phyloP scores from a whole-genome alignment of 352 stramenopile species.

The Phytophthora melonis region DNA sequence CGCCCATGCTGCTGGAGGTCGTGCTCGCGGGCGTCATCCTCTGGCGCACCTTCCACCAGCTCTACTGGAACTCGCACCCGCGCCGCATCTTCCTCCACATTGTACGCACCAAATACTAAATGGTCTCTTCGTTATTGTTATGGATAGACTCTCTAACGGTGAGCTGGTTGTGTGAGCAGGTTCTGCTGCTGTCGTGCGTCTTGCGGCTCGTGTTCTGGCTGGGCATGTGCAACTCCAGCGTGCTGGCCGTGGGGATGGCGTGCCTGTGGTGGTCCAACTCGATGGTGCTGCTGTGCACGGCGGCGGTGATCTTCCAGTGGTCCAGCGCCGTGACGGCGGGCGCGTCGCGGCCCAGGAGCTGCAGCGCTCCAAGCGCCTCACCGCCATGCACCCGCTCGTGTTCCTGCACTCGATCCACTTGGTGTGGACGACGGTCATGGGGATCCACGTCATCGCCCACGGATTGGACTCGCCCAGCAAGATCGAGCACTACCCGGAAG shows the following conservation, averaged over 20 bases:
- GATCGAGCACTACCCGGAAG: constrained; percentile 36
- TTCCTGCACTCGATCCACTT: constrained; percentile 68
- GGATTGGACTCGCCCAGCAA: constrained; percentile 26
- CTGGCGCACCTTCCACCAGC: constrained; percentile 68
- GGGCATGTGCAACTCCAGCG: constrained; percentile 36
- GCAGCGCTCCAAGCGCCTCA: constrained; percentile 57
- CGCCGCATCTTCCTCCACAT: constrained; percentile 68
- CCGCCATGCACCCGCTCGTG: constrained; percentile 64
- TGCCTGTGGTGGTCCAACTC: constrained; percentile 71
- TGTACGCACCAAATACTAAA: constrained; percentile 26
- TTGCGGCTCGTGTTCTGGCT: constrained; percentile 60
- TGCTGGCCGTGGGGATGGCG: constrained; percentile 48
- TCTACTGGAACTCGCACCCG: constrained; percentile 69
- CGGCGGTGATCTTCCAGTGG: constrained; percentile 76
- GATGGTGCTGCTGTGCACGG: constrained; percentile 71
- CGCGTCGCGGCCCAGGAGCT: constrained; percentile 59
- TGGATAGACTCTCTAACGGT: background rate
- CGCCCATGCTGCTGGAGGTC: constrained; percentile 58
- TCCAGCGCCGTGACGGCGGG: constrained; percentile 66
- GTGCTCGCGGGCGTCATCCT: constrained; percentile 50
- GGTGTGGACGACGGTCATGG: constrained; percentile 42
- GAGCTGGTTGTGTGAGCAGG: constrained; percentile 24
- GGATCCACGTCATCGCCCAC: constrained; percentile 43
- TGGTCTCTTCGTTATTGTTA: background rate
- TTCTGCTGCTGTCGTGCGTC: constrained; percentile 51